phyloP scores from a whole-genome alignment of 257 asterid species.

The Verbena officinalis region DNA sequence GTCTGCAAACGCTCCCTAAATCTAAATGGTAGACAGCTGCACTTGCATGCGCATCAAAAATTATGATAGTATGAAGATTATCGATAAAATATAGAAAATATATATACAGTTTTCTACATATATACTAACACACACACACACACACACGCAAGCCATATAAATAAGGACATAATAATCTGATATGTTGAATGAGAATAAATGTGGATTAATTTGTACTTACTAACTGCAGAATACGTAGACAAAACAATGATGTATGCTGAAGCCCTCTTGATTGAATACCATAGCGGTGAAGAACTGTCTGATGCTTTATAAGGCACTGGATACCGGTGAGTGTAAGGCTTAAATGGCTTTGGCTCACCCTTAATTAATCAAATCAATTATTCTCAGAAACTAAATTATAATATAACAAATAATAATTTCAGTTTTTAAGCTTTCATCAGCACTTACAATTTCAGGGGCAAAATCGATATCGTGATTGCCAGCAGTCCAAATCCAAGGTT shows the following conservation, averaged over 20 bases:
- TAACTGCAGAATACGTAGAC: conserved; percentile 60
- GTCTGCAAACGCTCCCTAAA: too few species aligned
- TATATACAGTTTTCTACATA: too few species aligned
- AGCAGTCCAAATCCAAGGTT: conserved; percentile 89
- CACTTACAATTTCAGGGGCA: conserved; percentile 66
- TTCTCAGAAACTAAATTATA: not conserved
- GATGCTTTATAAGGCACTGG: conserved; percentile 61
- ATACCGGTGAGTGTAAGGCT: conserved; percentile 68
- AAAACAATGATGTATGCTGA: conserved; percentile 71
- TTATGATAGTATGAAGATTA: too few species aligned
- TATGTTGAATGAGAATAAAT: too few species aligned
- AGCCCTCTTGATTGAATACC: conserved; percentile 88
- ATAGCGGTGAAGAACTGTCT: conserved; percentile 56
- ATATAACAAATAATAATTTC: not conserved
- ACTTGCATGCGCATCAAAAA: too few species aligned
- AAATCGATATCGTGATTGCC: conserved; percentile 87
- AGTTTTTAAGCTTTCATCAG: not conserved
- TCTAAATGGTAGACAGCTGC: too few species aligned
- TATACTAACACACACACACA: too few species aligned
- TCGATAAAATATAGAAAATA: too few species aligned
- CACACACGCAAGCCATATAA: too few species aligned
- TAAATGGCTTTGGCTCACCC: conserved; percentile 79
- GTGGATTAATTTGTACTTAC: not conserved
- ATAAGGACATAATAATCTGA: too few species aligned
- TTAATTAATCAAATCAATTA: conserved; percentile 28